A percentile compares a stretch with the other conserved stretches of the same genome.
Evolutionary conservation across 139 green algal species (phyloP).

Genomic region (Tetraselmis chui): DNA sequence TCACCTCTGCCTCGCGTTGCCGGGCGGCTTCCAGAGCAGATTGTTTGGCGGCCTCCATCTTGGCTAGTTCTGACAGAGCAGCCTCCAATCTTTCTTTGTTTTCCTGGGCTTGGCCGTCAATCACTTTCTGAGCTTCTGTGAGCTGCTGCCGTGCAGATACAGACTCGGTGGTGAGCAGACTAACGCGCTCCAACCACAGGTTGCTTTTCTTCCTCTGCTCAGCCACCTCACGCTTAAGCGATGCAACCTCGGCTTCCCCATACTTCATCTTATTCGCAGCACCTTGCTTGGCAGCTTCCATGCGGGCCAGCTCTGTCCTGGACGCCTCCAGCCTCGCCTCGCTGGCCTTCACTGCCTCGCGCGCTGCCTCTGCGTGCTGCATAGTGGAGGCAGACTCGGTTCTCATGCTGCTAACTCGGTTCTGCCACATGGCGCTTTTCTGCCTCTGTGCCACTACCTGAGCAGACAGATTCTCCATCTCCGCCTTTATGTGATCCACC

Average conservation of each 20-base stretch:
- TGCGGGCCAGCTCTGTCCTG: not conserved
- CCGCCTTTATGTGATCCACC: not conserved
- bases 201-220: not conserved
- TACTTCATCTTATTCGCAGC: not conserved
- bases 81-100: not conserved
- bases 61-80: not conserved
- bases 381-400: not conserved
- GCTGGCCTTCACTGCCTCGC: not conserved
- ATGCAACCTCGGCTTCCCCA: not conserved
- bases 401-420: not conserved
- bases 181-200: not conserved
- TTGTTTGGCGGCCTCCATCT: not conserved
- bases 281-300: not conserved
- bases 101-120: not conserved
- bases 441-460: not conserved
- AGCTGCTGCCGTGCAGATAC: too few relatives aligned
- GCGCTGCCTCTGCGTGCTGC: not conserved
- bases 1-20: not conserved
- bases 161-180: not conserved
- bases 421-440: not conserved
- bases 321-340: not conserved
- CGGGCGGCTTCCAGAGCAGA: not conserved
- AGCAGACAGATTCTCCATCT: not conserved
- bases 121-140: too few relatives aligned
- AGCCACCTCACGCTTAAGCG: not conserved